A percentile compares a stretch with the other conserved stretches of the same genome.
phyloP scores from a whole-genome alignment of 768 basidiomycete genomes.

The Cystofilobasidium bisporidii region DNA sequence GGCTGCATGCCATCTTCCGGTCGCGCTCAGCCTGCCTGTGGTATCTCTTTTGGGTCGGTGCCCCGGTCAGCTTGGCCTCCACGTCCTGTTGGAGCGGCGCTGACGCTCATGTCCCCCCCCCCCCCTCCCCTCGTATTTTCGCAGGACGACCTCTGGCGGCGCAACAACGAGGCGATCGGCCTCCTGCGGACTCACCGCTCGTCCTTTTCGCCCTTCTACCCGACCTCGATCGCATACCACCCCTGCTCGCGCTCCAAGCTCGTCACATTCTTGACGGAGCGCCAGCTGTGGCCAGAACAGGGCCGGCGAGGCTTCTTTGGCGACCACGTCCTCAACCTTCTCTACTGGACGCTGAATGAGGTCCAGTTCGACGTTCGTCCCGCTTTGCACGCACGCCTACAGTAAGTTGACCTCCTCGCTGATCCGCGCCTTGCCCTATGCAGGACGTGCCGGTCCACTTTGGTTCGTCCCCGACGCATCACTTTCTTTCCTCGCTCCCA shows the following conservation, averaged over 20 bases:
- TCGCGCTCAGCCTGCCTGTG: slow-evolving; percentile 58
- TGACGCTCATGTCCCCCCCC: too few species aligned
- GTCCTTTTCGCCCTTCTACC: slow-evolving; percentile 65
- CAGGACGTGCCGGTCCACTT: slow-evolving; percentile 18
- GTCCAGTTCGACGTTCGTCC: slow-evolving; percentile 51
- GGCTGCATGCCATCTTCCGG: slow-evolving; percentile 48
- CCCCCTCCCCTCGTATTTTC: too few species aligned
- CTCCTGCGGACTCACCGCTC: slow-evolving; percentile 46
- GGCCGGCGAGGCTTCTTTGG: slow-evolving; percentile 39
- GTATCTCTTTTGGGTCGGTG: slow-evolving; percentile 58
- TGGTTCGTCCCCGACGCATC: background rate
- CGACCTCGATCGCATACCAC: slow-evolving; percentile 60
- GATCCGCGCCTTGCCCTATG: too few species aligned
- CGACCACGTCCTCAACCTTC: slow-evolving; percentile 52
- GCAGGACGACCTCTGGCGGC: slow-evolving; percentile 60
- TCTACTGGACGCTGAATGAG: slow-evolving; percentile 63
- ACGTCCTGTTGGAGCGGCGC: too few species aligned
- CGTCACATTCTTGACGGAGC: slow-evolving; percentile 55
- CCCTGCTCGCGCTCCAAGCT: slow-evolving; percentile 57
- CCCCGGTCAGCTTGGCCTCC: too few species aligned
- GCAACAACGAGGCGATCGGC: slow-evolving; percentile 54
- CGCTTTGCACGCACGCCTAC: background rate
- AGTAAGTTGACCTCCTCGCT: background rate
- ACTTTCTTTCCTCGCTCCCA: slow-evolving; percentile 16
- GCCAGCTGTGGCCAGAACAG: slow-evolving; percentile 50